Conservation (phyloP, 805 yeast species). For the Schizosaccharomyces octosporus region DNA sequence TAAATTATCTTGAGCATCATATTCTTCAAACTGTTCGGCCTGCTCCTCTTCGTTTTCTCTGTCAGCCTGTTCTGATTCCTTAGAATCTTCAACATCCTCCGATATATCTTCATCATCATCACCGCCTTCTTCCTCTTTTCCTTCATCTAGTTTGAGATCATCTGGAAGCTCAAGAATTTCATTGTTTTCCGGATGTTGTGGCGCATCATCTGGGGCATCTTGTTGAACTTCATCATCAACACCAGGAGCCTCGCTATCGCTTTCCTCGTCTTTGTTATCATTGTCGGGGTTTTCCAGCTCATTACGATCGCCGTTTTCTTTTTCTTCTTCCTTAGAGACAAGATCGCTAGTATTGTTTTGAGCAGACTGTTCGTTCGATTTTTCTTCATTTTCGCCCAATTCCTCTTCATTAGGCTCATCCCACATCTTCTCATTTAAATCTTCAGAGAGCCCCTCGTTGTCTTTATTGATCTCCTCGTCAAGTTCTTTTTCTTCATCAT, state of each 20-base stretch:
- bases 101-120: constrained; percentile 10
- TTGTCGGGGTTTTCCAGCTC: constrained; percentile 18
- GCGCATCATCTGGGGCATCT: constrained; percentile 25
- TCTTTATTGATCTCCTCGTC: constrained; percentile 51
- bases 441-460: constrained; percentile 42
- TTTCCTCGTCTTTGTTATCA: constrained; percentile 17
- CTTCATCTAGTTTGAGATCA: constrained; percentile 72
- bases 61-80: constrained; percentile 15
- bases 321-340: constrained; percentile 13
- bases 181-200: constrained; percentile 31
- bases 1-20: constrained; percentile 12
- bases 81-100: constrained; percentile 14
- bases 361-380: constrained; percentile 9
- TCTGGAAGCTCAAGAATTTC: constrained; percentile 83
- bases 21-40: constrained; percentile 12
- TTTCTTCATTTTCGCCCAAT: constrained; percentile 7
- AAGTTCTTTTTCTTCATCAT: constrained; percentile 84
- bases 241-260: constrained; percentile 19
- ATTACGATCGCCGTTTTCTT: constrained; percentile 15
- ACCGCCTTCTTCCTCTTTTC: constrained; percentile 26
- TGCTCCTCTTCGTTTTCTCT: constrained; percentile 14
- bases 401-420: constrained; percentile 10
- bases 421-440: constrained; percentile 38
- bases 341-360: constrained; percentile 13
- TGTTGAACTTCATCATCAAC: constrained; percentile 64